Conservation (phyloP, 345 rosid genomes). For the Gossypium anomalum region DNA sequence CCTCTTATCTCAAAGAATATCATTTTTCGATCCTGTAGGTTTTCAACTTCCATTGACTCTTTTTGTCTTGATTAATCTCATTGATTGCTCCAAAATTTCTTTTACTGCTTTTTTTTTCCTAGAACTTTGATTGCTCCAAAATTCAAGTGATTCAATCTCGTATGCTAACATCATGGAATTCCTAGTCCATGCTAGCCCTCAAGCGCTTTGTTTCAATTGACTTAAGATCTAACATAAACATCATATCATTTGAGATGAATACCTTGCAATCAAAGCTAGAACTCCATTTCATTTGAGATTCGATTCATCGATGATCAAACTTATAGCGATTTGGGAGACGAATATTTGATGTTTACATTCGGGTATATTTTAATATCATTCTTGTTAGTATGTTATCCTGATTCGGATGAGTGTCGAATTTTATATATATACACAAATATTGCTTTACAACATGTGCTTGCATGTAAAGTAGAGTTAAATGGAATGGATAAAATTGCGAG, state of each 20-base stretch:
- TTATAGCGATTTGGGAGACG: slow-evolving; percentile 38
- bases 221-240: no score
- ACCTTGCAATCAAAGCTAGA: no score
- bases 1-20: slow-evolving; percentile 57
- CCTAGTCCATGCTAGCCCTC: no score
- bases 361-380: slow-evolving; percentile 25
- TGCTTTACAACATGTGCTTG: not conserved
- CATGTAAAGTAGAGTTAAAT: not conserved
- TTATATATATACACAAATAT: no score
- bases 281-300: slow-evolving; percentile 78
- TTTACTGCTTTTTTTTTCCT: no score
- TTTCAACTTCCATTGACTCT: not conserved
- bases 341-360: slow-evolving; percentile 56
- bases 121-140: no score
- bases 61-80: not conserved
- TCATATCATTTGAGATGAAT: no score
- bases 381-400: no score
- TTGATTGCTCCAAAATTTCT: not conserved
- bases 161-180: no score
- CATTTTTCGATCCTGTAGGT: slow-evolving; percentile 28
- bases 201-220: no score
- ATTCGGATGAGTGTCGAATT: no score
- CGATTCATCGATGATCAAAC: slow-evolving; percentile 30
- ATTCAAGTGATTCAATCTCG: no score
- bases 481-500: slow-evolving; percentile 25